Evolutionary conservation across 495 filamentous ascomycete species (phyloP), one percentile per base, ranked within the genome.

Genomic region (Penicillium alfredii): DNA sequence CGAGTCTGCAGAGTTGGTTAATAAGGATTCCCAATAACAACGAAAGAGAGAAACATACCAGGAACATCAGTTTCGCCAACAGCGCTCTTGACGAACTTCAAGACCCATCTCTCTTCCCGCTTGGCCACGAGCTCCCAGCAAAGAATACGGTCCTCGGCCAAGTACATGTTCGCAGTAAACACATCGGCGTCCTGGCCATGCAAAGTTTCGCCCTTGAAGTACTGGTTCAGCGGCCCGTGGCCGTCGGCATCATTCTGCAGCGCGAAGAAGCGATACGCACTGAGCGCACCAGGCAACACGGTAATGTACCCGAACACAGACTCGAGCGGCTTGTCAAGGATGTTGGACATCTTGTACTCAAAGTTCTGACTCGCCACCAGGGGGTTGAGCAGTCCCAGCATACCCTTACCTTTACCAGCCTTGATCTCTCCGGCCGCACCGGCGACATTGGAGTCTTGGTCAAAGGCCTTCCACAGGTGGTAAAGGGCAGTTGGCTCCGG

Each of bases 301-400:
- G 93, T 96, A 45, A 97, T 97, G 51, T 97, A 97, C 3, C 93
- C 93, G 53, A 99, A 97, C 2, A 96, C 93, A 2, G 83, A 89
- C 61, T 99, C 93, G 14, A 99, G 68, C 3, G 93, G 93, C 61
- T 97, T 97, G 56, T 99, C 93, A 16, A 99, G 71, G 52, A 99
- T 99, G 44, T 97, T 99, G 5, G 86, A 94, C 90, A 97, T 95
- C 67, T 99, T 99, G 72, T 99, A 99, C 61, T 99, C 93, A 49
- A 97, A 99, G 52, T 99, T 97, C 59, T 99, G 93, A 29, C 85
- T 89, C 0, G 93, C 93, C 6, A 99, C 88, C 3, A 99, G 73
- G 1, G 93, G 93, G 55, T 97, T 97, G 25, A 99, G 67, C 13
- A 99, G 74, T 13, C 88, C 86, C 10, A 81, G 65, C 62, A 82